Evolutionary conservation across 1,139 yeast species (phyloP).

Genomic region (Candida dubliniensis): DNA sequence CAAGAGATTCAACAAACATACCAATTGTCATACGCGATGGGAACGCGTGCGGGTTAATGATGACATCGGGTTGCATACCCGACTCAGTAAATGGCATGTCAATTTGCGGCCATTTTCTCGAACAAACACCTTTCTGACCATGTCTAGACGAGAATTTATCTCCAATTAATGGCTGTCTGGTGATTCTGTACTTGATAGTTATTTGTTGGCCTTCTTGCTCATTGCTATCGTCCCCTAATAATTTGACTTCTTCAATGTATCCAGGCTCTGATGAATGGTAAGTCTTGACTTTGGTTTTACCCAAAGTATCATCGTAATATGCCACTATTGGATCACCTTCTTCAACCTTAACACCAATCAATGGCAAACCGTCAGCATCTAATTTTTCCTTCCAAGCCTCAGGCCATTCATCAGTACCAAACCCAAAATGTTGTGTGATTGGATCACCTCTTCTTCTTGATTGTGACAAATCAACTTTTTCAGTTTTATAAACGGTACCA

Average conservation of each 20-base stretch:
- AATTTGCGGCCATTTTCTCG: slow-evolving; percentile 95
- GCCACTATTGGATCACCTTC: slow-evolving; percentile 98
- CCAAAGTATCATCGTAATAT: slow-evolving; percentile 84
- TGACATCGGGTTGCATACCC: slow-evolving; percentile 96
- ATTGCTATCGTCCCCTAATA: slow-evolving; percentile 74
- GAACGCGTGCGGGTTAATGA: slow-evolving; percentile 98
- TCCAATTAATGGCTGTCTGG: slow-evolving; percentile 94
- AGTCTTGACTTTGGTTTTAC: slow-evolving; percentile 88
- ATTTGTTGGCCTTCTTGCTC: slow-evolving; percentile 81
- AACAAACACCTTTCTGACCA: slow-evolving; percentile 99
- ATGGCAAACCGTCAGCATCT: slow-evolving; percentile 92
- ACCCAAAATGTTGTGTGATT: slow-evolving; percentile 90
- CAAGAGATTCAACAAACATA: slow-evolving; percentile 97
- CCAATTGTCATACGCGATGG: slow-evolving; percentile 99
- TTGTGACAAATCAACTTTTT: slow-evolving; percentile 78
- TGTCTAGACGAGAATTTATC: slow-evolving; percentile 98
- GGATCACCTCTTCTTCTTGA: slow-evolving; percentile 92
- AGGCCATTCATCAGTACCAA: slow-evolving; percentile 92
- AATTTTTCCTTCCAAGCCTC: slow-evolving; percentile 82
- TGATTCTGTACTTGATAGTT: slow-evolving; percentile 86
- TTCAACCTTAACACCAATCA: slow-evolving; percentile 80
- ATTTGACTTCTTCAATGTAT: slow-evolving; percentile 90
- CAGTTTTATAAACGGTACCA: slow-evolving; percentile 94
- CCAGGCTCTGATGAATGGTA: slow-evolving; percentile 96
- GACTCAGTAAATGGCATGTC: slow-evolving; percentile 97